Evolutionary conservation across 2,329 filamentous ascomycete species (phyloP).

Genomic region (Paraphaeosphaeria sporulosa): DNA sequence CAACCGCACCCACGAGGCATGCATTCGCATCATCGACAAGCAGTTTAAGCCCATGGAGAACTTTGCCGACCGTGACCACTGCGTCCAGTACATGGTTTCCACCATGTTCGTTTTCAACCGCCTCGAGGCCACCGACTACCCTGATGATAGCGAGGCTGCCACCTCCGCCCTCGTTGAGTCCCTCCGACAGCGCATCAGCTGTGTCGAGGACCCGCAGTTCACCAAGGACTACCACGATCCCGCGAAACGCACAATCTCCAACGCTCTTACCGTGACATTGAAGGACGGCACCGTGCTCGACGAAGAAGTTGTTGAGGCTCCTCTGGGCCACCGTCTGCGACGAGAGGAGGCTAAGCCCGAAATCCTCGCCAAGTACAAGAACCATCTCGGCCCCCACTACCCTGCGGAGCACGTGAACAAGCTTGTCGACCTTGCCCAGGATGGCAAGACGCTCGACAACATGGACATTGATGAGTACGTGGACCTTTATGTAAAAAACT

Average conservation of each 20-base stretch:
- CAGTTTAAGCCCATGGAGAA: conserved; percentile 99
- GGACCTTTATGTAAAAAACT: conserved; percentile 75
- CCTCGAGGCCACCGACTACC: conserved; percentile 91
- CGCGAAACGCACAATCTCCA: conserved; percentile 91
- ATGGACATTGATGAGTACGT: conserved; percentile 93
- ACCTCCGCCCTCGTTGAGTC: conserved; percentile 88
- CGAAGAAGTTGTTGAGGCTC: conserved; percentile 92
- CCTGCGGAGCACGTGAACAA: conserved; percentile 78
- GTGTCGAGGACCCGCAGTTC: conserved; percentile 95
- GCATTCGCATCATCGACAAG: conserved; percentile 99
- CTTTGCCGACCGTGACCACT: conserved; percentile 99
- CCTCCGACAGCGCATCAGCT: conserved; percentile 91
- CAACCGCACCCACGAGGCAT: conserved; percentile 97
- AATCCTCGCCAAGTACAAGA: conserved; percentile 94
- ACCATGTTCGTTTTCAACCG: conserved; percentile 97
- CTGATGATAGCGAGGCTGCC: conserved; percentile 89
- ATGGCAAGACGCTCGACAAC: conserved; percentile 76
- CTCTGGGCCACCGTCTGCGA: conserved; percentile 87
- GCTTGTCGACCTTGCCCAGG: conserved; percentile 80
- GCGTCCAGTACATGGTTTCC: conserved; percentile 98
- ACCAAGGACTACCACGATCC: conserved; percentile 96
- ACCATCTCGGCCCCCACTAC: conserved; percentile 87
- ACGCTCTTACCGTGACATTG: conserved; percentile 91
- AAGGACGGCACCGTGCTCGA: conserved; percentile 92
- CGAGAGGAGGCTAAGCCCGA: conserved; percentile 98